Percentiles rank a stretch among this genome's conserved stretches.
phyloP scores from a whole-genome alignment of 371 early-diverging fungal genomes.

The Mortierella sp. region DNA sequence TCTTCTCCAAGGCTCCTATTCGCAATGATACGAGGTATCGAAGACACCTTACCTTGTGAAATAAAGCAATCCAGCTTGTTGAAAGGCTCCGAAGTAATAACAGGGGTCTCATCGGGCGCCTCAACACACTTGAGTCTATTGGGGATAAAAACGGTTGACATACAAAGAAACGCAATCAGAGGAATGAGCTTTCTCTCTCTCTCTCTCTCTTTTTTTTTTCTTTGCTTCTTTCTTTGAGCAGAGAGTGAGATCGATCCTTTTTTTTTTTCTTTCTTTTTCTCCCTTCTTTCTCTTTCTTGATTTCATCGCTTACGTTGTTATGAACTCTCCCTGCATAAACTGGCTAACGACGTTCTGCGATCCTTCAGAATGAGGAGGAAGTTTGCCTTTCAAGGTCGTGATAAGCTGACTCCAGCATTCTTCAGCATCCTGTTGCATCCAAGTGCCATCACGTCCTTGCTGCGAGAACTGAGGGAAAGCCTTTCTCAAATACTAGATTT shows the following conservation, averaged over 20 bases:
- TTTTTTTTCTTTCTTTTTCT: too few species aligned
- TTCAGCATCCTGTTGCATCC: conserved; percentile 97
- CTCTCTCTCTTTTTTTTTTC: not conserved
- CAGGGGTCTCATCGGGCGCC: conserved; percentile 79
- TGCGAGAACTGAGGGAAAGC: conserved; percentile 91
- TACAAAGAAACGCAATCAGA: conserved; percentile 11
- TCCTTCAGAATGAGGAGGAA: conserved; percentile 65
- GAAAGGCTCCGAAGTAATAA: conserved; percentile 73
- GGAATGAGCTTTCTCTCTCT: not conserved
- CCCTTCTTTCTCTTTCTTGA: not conserved
- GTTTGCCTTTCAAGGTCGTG: conserved; percentile 70
- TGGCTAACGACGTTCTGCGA: conserved; percentile 73
- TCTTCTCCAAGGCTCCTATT: not conserved
- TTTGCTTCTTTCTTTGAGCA: not conserved
- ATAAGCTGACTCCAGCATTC: conserved; percentile 93
- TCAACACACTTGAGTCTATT: conserved; percentile 79
- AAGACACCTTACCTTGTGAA: conserved; percentile 60
- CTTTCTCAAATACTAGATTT: conserved; percentile 72
- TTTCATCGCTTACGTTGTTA: conserved; percentile 56
- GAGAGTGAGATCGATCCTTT: too few species aligned
- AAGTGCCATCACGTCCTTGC: conserved; percentile 73
- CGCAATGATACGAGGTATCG: too few species aligned
- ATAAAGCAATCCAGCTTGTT: conserved; percentile 90
- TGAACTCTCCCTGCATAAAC: conserved; percentile 87
- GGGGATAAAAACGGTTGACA: too few species aligned